These are phyloP conservation scores for Flueggea neowawraea DNA, from an alignment of 441 rosid species.

Conservation along the genomic window DNA sequence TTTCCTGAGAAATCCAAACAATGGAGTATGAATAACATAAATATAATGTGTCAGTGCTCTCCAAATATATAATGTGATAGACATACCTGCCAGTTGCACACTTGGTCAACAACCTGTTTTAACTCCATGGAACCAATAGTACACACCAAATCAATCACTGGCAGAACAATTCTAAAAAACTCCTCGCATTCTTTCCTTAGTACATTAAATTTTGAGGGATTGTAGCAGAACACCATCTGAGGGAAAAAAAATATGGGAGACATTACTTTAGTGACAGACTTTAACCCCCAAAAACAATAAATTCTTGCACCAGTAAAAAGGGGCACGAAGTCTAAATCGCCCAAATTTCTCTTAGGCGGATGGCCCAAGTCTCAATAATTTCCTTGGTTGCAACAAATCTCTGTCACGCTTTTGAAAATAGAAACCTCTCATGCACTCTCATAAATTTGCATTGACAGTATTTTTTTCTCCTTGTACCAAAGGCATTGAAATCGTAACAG, in stretches of 20 bases:
- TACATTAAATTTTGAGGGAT: constrained; percentile 61
- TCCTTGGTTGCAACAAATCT: too few relatives aligned
- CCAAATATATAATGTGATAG: constrained; percentile 1
- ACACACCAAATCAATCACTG: constrained; percentile 38
- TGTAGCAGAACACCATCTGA: constrained; percentile 83
- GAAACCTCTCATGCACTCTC: too few relatives aligned
- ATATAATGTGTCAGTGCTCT: neutral
- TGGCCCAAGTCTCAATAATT: too few relatives aligned
- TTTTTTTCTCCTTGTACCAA: too few relatives aligned
- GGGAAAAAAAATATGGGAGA: constrained; percentile 1
- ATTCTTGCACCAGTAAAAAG: too few relatives aligned
- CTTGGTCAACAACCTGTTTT: constrained; percentile 49
- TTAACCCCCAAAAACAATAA: too few relatives aligned
- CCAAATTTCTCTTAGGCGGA: too few relatives aligned
- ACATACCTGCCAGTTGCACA: constrained; percentile 86
- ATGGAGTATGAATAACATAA: constrained; percentile 1
- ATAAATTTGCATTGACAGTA: too few relatives aligned
- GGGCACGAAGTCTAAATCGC: too few relatives aligned
- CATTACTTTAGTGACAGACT: neutral
- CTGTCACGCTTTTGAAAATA: too few relatives aligned
- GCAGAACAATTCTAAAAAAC: constrained; percentile 45
- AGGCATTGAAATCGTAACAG: too few relatives aligned
- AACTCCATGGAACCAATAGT: constrained; percentile 41
- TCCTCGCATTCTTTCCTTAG: constrained; percentile 68
- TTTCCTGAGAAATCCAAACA: constrained; percentile 55